Base-by-base conservation (phyloP, 306 rosid genomes). In the Abrus pulchellus region DNA sequence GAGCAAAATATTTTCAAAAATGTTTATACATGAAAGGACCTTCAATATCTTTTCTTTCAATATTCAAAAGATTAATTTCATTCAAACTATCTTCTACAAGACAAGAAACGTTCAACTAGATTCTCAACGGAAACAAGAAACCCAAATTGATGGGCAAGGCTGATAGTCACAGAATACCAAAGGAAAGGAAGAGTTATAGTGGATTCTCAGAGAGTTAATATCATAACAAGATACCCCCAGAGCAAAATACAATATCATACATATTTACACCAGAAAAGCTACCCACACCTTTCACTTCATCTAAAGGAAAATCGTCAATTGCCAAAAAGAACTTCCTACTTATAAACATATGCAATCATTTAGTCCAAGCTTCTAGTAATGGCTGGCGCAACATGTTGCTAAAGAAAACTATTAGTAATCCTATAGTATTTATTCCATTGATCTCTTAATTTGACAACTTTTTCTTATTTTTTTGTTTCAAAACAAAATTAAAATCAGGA, bases 21-120 rank as follows among this genome's bases (percentile, higher is more conserved):
- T 11, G 43, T 59, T 56, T 41, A 56, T 40, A 7, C 40, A 43
- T 40, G 40, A 56, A 14, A 47, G 29, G 14, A 57, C 62, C 9
- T 74, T 43, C 67, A 57, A 73, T 38, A 9, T 73, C 45, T 20
- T 44, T 20, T 12, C 65, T 74, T 43, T 32, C 44, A 41, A 43
- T 9, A 57, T 74, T 40, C 47, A 54, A 53, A 41, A 54, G 52
- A 27, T 34, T 45, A 27, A 71, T 53, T 53, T 36, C 41, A 8
- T 7, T 53, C 40, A n/a, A 64, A 40, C 20, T 64, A 64, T 32
- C 56, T 48, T 14, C 70, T 45, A 60, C 47, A 30, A 32, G 44
- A 60, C 70, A 32, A 45, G 36, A 9, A 32, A 44, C 7, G 33
- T 49, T 48, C 32, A 33, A 33, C 33, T 70, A 50, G 62, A 47